Percentiles rank a stretch among this genome's conserved stretches.
These are phyloP conservation scores for Globisporangium recalcitrans DNA, from an alignment of 352 stramenopile species.

Conservation along the genomic window DNA sequence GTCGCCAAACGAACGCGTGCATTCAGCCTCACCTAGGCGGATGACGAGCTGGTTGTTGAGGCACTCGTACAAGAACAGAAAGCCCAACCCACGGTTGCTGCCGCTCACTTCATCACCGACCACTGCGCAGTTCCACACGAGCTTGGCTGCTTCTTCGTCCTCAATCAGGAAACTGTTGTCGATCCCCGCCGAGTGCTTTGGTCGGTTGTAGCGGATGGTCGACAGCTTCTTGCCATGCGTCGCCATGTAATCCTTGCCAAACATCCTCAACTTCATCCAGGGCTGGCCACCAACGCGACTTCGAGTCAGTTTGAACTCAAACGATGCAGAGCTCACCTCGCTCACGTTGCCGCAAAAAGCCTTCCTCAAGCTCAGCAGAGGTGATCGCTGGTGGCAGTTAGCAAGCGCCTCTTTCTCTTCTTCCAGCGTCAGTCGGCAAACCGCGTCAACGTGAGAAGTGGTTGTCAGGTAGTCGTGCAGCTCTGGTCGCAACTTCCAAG, in stretches of 20 bases:
- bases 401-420: slow-evolving; percentile 92
- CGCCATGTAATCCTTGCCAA: slow-evolving; percentile 65
- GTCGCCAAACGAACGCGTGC: slow-evolving; percentile 71
- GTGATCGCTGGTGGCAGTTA: slow-evolving; percentile 59
- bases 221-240: slow-evolving; percentile 79
- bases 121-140: slow-evolving; percentile 79
- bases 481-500: slow-evolving; percentile 77
- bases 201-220: slow-evolving; percentile 79
- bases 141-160: slow-evolving; percentile 71
- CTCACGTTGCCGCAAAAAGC: slow-evolving; percentile 53
- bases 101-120: slow-evolving; percentile 82
- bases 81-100: slow-evolving; percentile 69
- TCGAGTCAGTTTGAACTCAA: slow-evolving; percentile 64
- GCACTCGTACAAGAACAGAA: slow-evolving; percentile 83
- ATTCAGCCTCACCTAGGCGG: slow-evolving; percentile 63
- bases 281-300: slow-evolving; percentile 76
- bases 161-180: slow-evolving; percentile 68
- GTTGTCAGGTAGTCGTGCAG: slow-evolving; percentile 88
- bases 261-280: slow-evolving; percentile 81
- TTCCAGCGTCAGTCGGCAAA: slow-evolving; percentile 90
- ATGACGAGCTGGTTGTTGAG: slow-evolving; percentile 64
- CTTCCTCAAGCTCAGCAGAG: slow-evolving; percentile 66
- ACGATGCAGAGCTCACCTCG: slow-evolving; percentile 16
- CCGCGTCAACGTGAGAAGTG: slow-evolving; percentile 88
- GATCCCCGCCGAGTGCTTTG: slow-evolving; percentile 46